Conservation (phyloP, 208 protist species). For the Kentomonas sorsogonicus region DNA sequence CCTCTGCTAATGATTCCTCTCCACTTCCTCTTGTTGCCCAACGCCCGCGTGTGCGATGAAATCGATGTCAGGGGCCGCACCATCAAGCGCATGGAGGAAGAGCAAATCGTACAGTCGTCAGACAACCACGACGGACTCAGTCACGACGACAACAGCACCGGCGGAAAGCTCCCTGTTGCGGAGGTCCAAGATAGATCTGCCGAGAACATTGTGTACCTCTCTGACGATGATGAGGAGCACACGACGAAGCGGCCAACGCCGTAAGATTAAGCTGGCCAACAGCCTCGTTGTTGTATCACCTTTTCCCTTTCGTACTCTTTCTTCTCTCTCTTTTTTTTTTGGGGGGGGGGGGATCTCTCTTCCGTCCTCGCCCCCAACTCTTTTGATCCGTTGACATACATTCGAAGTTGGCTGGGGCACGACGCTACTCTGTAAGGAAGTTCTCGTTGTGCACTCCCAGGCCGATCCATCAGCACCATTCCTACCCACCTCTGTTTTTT, state of each 20-base stretch:
- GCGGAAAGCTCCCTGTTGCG: neutral
- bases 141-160: neutral
- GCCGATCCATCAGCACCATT: too few relatives aligned
- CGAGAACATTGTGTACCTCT: too few relatives aligned
- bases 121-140: neutral
- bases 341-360: too few relatives aligned
- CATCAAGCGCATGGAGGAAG: constrained; percentile 7
- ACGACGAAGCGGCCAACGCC: neutral
- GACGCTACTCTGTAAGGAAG: too few relatives aligned
- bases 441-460: too few relatives aligned
- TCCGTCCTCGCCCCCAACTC: too few relatives aligned
- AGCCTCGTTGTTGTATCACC: too few relatives aligned
- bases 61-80: constrained; percentile 14
- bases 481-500: too few relatives aligned
- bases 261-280: neutral
- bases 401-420: too few relatives aligned
- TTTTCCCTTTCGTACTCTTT: too few relatives aligned
- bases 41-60: constrained; percentile 38
- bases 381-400: too few relatives aligned
- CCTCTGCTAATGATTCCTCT: constrained; percentile 56
- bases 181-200: too few relatives aligned
- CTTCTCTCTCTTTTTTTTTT: neutral
- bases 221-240: neutral
- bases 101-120: neutral
- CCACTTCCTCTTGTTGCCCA: constrained; percentile 55